phyloP scores from a whole-genome alignment of 805 yeast species.

The Ogataea sp. region DNA sequence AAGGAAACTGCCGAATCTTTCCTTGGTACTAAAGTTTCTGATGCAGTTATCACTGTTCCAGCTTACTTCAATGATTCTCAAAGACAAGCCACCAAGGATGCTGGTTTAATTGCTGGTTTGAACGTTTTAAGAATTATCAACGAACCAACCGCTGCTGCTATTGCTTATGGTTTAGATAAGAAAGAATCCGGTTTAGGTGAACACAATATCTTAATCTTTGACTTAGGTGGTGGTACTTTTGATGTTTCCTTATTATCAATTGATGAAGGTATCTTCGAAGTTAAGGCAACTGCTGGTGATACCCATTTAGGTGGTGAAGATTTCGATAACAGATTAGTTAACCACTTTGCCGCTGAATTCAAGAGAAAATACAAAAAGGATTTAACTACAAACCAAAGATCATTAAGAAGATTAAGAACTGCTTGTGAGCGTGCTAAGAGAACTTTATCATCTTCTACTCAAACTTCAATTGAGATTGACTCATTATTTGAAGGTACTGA shows the following conservation, averaged over 20 bases:
- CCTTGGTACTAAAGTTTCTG: slow-evolving; percentile 42
- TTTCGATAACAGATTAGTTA: slow-evolving; percentile 73
- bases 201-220: slow-evolving; percentile 54
- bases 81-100: slow-evolving; percentile 76
- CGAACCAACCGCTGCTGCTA: slow-evolving; percentile 83
- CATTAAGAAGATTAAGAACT: slow-evolving; percentile 96
- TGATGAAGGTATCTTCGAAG: slow-evolving; percentile 77
- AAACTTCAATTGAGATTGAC: slow-evolving; percentile 92
- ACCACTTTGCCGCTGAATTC: slow-evolving; percentile 89
- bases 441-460: slow-evolving; percentile 92
- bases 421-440: slow-evolving; percentile 99
- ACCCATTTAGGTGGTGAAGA: slow-evolving; percentile 86
- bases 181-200: slow-evolving; percentile 32
- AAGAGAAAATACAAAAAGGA: slow-evolving; percentile 98
- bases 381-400: slow-evolving; percentile 87
- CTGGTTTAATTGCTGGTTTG: slow-evolving; percentile 69
- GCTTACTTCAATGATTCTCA: slow-evolving; percentile 80
- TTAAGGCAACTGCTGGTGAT: slow-evolving; percentile 76
- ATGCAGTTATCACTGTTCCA: slow-evolving; percentile 80
- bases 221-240: slow-evolving; percentile 82
- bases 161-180: slow-evolving; percentile 69
- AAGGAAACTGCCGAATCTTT: slow-evolving; percentile 56
- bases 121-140: slow-evolving; percentile 70
- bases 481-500: slow-evolving; percentile 92
- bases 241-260: slow-evolving; percentile 74